Evolutionary conservation across 2,329 filamentous ascomycete genomes (phyloP).

Genomic region (Nothomitra cinnamomea): DNA sequence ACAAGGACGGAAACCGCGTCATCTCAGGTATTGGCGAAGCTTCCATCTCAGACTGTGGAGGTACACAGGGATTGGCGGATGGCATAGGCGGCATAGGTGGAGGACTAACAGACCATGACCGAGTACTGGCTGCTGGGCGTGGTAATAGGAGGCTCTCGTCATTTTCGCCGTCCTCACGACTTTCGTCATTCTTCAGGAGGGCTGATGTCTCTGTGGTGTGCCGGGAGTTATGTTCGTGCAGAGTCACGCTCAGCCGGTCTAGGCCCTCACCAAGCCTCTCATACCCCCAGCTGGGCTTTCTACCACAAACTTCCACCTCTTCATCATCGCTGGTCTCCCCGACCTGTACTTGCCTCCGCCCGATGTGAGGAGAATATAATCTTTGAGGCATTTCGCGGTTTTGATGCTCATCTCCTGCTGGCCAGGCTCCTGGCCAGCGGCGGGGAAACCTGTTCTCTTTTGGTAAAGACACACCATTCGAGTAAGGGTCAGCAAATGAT

Average conservation of each 20-base stretch:
- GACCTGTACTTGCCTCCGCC: background rate
- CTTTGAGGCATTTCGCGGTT: background rate
- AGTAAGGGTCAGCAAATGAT: background rate
- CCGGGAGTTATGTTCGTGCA: background rate
- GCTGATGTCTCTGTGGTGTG: background rate
- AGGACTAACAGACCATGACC: background rate
- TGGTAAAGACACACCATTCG: background rate
- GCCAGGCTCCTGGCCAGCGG: background rate
- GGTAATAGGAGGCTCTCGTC: constrained; percentile 1
- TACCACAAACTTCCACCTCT: background rate
- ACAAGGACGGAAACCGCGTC: constrained; percentile 5
- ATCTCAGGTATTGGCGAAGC: background rate
- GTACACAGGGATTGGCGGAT: too few species aligned
- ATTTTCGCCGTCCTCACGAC: background rate
- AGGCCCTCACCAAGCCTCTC: background rate
- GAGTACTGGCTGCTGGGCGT: background rate
- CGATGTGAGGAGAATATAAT: background rate
- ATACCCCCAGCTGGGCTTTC: background rate
- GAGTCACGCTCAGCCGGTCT: background rate
- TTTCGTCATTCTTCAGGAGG: background rate
- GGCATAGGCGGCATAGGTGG: background rate
- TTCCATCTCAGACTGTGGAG: background rate
- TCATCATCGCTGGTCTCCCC: background rate
- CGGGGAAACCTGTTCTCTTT: background rate
- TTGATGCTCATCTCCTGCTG: background rate